A percentile compares a stretch with the other conserved stretches of the same genome.
Evolutionary conservation across 2,329 filamentous ascomycete species (phyloP).

Genomic region (Geosmithia putterillii): DNA sequence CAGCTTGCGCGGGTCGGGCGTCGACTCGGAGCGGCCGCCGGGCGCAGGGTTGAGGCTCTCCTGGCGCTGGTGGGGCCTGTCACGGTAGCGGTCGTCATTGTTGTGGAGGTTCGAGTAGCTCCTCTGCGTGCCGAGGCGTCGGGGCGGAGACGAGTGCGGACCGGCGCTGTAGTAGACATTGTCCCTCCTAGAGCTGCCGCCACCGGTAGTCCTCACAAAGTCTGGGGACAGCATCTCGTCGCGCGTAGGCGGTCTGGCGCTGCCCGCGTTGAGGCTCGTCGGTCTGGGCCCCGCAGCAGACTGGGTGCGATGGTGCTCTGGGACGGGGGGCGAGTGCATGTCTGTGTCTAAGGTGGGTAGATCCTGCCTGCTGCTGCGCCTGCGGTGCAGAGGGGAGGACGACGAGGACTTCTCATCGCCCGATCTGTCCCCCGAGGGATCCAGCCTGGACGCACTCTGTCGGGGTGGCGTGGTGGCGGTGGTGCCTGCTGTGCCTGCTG

Average conservation of each 20-base stretch:
- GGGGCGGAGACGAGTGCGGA: background rate
- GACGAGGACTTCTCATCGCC: constrained; percentile 3
- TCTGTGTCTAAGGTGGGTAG: constrained; percentile 33
- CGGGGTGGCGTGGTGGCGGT: background rate
- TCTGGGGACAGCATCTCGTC: constrained; percentile 28
- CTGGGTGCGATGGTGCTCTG: constrained; percentile 20
- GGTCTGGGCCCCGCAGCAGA: constrained; percentile 19
- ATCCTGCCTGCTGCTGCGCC: constrained; percentile 20
- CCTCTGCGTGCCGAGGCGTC: constrained; percentile 9
- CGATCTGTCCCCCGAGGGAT: too few species aligned
- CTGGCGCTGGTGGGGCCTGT: constrained; percentile 3
- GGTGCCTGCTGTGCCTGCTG: background rate
- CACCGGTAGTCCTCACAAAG: constrained; percentile 23
- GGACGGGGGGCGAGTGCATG: constrained; percentile 11
- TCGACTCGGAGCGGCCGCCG: constrained; percentile 8
- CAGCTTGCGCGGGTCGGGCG: constrained; percentile 9
- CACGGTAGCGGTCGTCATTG: constrained; percentile 10
- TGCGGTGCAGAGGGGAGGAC: constrained; percentile 10
- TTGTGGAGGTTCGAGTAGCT: constrained; percentile 15
- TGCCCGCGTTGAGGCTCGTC: constrained; percentile 17
- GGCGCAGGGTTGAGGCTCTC: constrained; percentile 2
- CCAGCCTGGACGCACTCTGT: background rate
- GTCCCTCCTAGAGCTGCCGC: constrained; percentile 29
- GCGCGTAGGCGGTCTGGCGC: constrained; percentile 13
- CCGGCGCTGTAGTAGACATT: constrained; percentile 23